Evolutionary conservation across 1,284 basidiomycete genomes (phyloP), one percentile per base, ranked within the genome.

Genomic region (Apiotrichum montevideense): DNA sequence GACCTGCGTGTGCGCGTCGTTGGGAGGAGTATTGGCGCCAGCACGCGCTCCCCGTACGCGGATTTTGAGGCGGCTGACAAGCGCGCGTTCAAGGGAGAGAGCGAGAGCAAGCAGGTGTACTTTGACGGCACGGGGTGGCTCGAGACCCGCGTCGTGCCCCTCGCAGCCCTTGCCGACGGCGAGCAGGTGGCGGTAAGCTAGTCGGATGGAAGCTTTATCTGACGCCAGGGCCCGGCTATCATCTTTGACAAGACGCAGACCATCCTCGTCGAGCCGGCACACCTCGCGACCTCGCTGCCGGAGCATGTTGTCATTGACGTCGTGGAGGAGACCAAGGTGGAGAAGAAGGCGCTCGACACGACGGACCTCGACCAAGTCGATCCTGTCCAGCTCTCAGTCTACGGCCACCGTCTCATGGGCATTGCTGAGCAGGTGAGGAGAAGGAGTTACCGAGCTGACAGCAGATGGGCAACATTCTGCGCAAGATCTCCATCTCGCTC

Each of bases 351-450:
- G 50, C 33, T 37, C 21, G 57, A 64, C 37, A 35, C 59, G 34
- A 52, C 46, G 2, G 63, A 69, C 41, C 58, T 61, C 13, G 63
- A 68, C 35, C 55, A 68, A 53, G 69, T 73, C 29, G 80, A 81
- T 59, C 79, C 80, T 1, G 77, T 82, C 55, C 70, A 81, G 55
- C 74, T 82, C 11, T 80, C 79, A 6, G 73, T 82, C 10, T 81
- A 81, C 63, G 79, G 79, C 35, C 79, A 81, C 63, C 71, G 80
- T 41, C 77, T 79, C 61, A 79, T 79, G 73, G 70, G 73, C 34
- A 75, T 79, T 44, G 78, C 78, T 5, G 77, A 82, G 65, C 77
- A 79, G 10, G 47, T 49, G 21, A 29, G 47, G 35, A 8, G 3
- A 6, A 10, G 46, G 4, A 14, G 6, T 3, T 35, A 8, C 6